Evolutionary conservation across 2,329 filamentous ascomycete genomes (phyloP).

Genomic region (Fusarium sp.): DNA sequence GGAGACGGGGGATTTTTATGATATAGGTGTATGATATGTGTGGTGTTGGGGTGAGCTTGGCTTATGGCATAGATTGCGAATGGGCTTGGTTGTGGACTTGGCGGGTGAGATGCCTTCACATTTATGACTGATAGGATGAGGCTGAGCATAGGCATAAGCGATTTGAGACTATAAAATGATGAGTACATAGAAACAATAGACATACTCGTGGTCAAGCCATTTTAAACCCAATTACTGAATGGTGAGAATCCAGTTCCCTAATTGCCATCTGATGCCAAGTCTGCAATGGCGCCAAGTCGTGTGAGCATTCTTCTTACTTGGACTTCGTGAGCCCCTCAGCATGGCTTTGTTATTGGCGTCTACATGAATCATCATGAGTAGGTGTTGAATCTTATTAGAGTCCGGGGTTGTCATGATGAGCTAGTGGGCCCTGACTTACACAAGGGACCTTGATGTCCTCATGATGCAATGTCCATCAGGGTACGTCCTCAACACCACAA

Average conservation of each 20-base stretch:
- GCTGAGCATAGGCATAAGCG: not conserved
- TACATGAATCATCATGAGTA: not conserved
- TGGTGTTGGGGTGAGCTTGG: not conserved
- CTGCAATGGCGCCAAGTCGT: not conserved
- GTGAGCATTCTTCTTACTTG: not conserved
- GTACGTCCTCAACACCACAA: constrained; percentile 3
- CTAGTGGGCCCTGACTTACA: constrained; percentile 10
- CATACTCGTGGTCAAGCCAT: not conserved
- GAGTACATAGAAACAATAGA: not conserved
- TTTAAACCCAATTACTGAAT: too few relatives aligned
- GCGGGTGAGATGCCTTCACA: not conserved
- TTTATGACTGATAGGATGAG: not conserved
- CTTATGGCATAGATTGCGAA: constrained; percentile 6
- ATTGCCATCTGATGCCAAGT: not conserved
- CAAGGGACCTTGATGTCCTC: constrained; percentile 30
- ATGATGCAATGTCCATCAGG: constrained; percentile 36
- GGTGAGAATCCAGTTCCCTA: not conserved
- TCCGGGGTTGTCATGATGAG: constrained; percentile 2
- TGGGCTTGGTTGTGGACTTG: not conserved
- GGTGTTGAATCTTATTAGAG: not conserved
- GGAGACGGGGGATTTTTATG: not conserved
- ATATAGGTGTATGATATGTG: not conserved
- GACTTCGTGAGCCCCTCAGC: accelerated
- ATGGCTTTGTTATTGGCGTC: accelerated
- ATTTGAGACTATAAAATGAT: not conserved